Conservation (phyloP, 2,329 filamentous ascomycete species). For the Cladophialophora yegresii region DNA sequence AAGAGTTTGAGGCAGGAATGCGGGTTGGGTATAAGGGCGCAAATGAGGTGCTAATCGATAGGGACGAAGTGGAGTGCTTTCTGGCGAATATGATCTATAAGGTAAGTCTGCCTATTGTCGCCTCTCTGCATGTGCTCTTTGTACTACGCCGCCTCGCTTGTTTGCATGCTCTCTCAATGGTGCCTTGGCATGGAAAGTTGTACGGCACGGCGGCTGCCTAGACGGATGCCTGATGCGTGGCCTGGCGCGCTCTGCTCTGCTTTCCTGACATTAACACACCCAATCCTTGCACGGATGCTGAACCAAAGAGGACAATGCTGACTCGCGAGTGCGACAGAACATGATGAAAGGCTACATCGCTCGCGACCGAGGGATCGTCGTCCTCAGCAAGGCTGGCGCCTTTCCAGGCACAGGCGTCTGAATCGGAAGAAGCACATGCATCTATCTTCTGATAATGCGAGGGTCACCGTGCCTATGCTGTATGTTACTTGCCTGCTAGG, state of each 20-base stretch:
- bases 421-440: constrained; percentile 13
- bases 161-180: neutral
- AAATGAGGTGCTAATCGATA: constrained; percentile 66
- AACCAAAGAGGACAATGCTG: constrained; percentile 12
- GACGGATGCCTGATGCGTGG: constrained; percentile 16
- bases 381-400: constrained; percentile 83
- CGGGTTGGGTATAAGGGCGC: constrained; percentile 63
- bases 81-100: constrained; percentile 98
- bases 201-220: constrained; percentile 20
- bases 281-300: neutral
- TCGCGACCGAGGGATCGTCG: constrained; percentile 83
- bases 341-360: constrained; percentile 99
- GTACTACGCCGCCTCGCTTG: neutral
- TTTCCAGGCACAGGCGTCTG: constrained; percentile 85
- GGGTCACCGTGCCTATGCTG: neutral
- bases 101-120: constrained; percentile 54
- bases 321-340: constrained; percentile 57
- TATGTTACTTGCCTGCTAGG: neutral
- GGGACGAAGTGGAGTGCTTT: constrained; percentile 93
- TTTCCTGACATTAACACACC: neutral
- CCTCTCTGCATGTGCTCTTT: constrained; percentile 1
- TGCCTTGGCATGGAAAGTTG: neutral
- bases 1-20: constrained; percentile 82
- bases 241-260: constrained; percentile 2
- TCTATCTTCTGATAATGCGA: neutral